Conservation (phyloP, 1,139 yeast species). For the Debaryomyces psychrophilus region DNA sequence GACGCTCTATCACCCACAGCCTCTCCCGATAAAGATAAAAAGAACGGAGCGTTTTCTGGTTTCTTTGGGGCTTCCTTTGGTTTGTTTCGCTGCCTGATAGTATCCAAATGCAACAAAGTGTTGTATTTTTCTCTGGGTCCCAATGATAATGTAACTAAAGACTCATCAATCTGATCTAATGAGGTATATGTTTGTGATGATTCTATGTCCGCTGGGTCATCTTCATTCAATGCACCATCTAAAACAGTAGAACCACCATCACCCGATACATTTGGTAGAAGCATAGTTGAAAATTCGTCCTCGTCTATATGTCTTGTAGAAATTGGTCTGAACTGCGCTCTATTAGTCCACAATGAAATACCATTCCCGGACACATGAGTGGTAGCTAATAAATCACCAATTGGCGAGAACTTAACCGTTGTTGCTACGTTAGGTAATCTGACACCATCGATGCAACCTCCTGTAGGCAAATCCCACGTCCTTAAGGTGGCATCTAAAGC, state of each 20-base stretch:
- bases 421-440: conserved; percentile 79
- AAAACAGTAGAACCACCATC: conserved; percentile 75
- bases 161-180: conserved; percentile 63
- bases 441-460: conserved; percentile 95
- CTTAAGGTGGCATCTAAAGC: conserved; percentile 86
- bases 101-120: conserved; percentile 79
- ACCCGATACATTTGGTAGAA: conserved; percentile 80
- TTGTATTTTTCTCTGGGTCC: conserved; percentile 80
- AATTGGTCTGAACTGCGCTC: conserved; percentile 76
- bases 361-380: conserved; percentile 92
- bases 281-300: conserved; percentile 60
- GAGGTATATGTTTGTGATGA: conserved; percentile 49
- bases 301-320: conserved; percentile 80
- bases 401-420: conserved; percentile 76
- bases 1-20: conserved; percentile 71
- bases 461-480: conserved; percentile 98
- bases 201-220: conserved; percentile 27
- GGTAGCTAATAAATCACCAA: conserved; percentile 91
- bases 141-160: conserved; percentile 70
- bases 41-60: conserved; percentile 85
- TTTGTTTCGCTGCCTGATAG: conserved; percentile 82
- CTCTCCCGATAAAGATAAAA: conserved; percentile 64
- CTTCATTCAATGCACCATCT: conserved; percentile 68
- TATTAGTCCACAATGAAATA: conserved; percentile 88
- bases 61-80: conserved; percentile 89